Conservation (phyloP, 257 asterid species). For the Petunia axillaris region DNA sequence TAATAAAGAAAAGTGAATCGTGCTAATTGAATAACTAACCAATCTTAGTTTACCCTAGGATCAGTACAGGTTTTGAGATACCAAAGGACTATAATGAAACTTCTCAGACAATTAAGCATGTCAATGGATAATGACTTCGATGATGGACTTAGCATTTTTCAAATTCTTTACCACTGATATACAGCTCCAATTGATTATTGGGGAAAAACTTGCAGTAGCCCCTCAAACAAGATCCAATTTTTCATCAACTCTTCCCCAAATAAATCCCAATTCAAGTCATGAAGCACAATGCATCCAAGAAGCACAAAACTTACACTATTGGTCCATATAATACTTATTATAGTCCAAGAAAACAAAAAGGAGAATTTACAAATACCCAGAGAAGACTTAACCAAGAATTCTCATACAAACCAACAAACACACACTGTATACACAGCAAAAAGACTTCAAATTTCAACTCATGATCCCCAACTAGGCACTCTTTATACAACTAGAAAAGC, state of each 20-base stretch:
- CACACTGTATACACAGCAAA: neutral
- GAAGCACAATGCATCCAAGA: conserved; percentile 27
- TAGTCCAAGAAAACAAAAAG: conserved; percentile 19
- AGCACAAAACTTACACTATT: conserved; percentile 28
- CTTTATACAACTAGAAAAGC: neutral
- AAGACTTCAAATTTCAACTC: neutral
- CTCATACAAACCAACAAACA: conserved; percentile 25
- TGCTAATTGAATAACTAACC: neutral
- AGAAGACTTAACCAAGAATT: conserved; percentile 33
- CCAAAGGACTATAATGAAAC: neutral
- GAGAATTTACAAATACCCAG: conserved; percentile 32
- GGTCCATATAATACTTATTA: conserved; percentile 1
- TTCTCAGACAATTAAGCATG: neutral
- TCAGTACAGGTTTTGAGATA: neutral
- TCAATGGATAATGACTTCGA: neutral
- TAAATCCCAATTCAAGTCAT: conserved; percentile 45
- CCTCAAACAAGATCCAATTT: conserved; percentile 20
- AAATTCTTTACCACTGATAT: neutral
- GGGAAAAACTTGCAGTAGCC: neutral
- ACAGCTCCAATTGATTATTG: conserved; percentile 15
- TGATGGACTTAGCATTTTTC: neutral
- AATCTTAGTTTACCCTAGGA: neutral
- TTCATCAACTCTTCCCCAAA: conserved; percentile 33
- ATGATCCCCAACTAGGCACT: conserved; percentile 17
- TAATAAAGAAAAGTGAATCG: neutral